phyloP scores from a whole-genome alignment of 2,329 filamentous ascomycete genomes.

The Penicillium occitanis region DNA sequence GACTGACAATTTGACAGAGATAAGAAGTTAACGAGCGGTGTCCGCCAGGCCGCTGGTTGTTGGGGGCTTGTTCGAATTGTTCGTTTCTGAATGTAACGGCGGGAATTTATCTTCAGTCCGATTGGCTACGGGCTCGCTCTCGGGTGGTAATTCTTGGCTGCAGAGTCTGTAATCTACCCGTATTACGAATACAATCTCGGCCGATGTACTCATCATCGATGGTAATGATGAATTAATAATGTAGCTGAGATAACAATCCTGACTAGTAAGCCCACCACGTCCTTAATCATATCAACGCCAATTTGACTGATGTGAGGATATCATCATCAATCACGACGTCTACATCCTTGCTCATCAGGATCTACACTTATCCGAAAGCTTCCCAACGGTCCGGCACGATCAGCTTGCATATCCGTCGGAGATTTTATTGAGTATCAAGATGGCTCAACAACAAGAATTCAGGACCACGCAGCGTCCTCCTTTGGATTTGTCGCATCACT shows the following conservation, averaged over 20 bases:
- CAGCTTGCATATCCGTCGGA: slow-evolving; percentile 6
- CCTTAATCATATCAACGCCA: background rate
- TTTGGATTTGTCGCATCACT: slow-evolving; percentile 75
- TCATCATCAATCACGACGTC: background rate
- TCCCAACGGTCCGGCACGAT: background rate
- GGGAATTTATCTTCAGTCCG: background rate
- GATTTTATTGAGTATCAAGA: background rate
- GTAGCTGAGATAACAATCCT: background rate
- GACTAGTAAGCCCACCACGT: background rate
- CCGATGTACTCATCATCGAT: background rate
- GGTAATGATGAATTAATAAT: slow-evolving; percentile 10
- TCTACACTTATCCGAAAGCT: background rate
- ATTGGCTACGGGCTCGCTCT: background rate
- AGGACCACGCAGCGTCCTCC: slow-evolving; percentile 50
- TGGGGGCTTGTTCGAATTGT: background rate
- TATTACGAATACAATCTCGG: background rate
- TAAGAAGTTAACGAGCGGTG: background rate
- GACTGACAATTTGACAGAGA: slow-evolving; percentile 3
- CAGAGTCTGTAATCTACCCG: background rate
- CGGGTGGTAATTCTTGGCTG: background rate
- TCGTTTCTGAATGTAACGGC: background rate
- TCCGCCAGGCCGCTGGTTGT: background rate
- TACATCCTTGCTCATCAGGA: background rate
- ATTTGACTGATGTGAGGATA: background rate
- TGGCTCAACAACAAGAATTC: background rate